Percentiles rank a stretch among this genome's conserved stretches.
Evolutionary conservation across 371 early-diverging fungal species (phyloP).

Genomic region (Lichtheimia ramosa): DNA sequence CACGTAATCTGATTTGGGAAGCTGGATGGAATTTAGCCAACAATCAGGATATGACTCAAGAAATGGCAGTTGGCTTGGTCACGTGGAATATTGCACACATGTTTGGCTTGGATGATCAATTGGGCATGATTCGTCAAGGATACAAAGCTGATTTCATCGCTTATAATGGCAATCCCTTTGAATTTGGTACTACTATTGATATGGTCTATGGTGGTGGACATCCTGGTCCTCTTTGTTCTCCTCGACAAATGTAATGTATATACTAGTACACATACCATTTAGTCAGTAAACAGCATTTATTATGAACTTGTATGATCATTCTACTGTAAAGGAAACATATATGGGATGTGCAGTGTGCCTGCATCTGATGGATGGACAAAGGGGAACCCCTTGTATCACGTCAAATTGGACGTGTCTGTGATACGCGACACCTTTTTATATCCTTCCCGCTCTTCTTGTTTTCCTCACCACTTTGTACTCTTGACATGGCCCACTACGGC

Average conservation of each 20-base stretch:
- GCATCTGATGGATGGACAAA: too few species aligned
- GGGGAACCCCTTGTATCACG: too few species aligned
- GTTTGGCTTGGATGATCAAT: constrained; percentile 28
- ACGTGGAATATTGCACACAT: constrained; percentile 75
- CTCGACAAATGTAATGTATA: constrained; percentile 8
- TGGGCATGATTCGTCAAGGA: constrained; percentile 5
- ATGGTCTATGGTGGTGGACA: constrained; percentile 56
- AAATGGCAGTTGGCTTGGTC: constrained; percentile 69
- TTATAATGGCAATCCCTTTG: constrained; percentile 56
- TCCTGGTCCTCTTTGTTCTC: constrained; percentile 37
- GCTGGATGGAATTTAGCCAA: constrained; percentile 60
- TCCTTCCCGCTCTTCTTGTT: too few species aligned
- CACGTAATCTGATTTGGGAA: constrained; percentile 72
- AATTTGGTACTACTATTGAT: constrained; percentile 54
- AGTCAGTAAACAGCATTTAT: too few species aligned
- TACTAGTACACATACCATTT: too few species aligned
- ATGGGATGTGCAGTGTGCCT: too few species aligned
- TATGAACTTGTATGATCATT: too few species aligned
- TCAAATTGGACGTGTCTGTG: too few species aligned
- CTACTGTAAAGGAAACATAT: too few species aligned
- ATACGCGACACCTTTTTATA: too few species aligned
- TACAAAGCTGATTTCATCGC: constrained; percentile 44
- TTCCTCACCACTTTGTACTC: too few species aligned
- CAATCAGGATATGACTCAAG: constrained; percentile 30
- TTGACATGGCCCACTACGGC: too few species aligned